A percentile compares a stretch with the other conserved stretches of the same genome.
These are phyloP conservation scores for Diaporthe aspalathi DNA, from an alignment of 2,329 filamentous ascomycete species.

Conservation along the genomic window DNA sequence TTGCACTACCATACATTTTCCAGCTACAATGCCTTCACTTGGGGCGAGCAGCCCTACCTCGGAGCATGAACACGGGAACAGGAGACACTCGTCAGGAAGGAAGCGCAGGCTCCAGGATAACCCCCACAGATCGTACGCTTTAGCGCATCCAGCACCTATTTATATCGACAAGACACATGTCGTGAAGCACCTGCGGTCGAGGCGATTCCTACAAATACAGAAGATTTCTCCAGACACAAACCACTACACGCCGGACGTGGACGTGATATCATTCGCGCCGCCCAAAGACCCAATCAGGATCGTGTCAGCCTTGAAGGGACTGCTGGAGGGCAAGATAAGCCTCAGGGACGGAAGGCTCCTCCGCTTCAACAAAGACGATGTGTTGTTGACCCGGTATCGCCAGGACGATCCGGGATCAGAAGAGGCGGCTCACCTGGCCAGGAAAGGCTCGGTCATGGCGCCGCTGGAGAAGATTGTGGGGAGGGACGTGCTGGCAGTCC, in stretches of 20 bases:
- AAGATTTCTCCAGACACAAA: background rate
- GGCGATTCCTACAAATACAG: constrained; percentile 31
- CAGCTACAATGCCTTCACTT: background rate
- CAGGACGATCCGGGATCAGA: background rate
- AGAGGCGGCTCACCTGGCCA: background rate
- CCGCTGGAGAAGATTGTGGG: constrained; percentile 10
- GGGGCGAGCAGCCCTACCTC: background rate
- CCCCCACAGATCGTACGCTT: constrained; percentile 7
- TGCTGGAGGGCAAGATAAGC: constrained; percentile 26
- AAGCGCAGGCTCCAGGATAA: background rate
- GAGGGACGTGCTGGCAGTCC: constrained; percentile 15
- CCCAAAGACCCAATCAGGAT: constrained; percentile 32
- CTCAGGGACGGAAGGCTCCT: constrained; percentile 7
- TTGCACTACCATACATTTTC: background rate
- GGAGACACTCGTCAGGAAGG: background rate
- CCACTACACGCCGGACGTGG: constrained; percentile 24
- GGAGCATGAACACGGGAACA: background rate
- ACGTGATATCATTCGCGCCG: constrained; percentile 31
- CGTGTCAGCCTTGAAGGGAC: constrained; percentile 27
- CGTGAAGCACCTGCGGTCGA: constrained; percentile 32
- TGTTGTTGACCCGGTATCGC: constrained; percentile 10
- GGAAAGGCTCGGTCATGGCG: constrained; percentile 1
- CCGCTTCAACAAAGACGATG: constrained; percentile 27
- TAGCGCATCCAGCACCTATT: constrained; percentile 32
- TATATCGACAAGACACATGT: constrained; percentile 27